These are phyloP conservation scores for Suillus plorans DNA, from an alignment of 768 basidiomycete genomes.

Conservation along the genomic window DNA sequence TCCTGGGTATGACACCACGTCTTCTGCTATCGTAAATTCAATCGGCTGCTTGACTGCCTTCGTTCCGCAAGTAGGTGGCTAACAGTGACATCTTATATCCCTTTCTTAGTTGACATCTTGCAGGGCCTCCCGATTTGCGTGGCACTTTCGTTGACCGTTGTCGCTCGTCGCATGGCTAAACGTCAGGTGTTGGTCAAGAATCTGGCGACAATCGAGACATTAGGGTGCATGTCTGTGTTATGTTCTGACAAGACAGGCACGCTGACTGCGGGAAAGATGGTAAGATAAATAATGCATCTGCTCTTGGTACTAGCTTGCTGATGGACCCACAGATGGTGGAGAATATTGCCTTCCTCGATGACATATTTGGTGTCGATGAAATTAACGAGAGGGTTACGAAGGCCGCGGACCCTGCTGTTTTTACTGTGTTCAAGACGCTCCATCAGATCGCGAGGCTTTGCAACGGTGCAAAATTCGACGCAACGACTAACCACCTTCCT, in stretches of 20 bases:
- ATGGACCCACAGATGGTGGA: slow-evolving; percentile 25
- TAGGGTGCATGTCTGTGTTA: slow-evolving; percentile 58
- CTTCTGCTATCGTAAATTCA: slow-evolving; percentile 30
- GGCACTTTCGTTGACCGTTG: slow-evolving; percentile 48
- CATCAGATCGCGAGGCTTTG: slow-evolving; percentile 44
- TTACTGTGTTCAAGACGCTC: slow-evolving; percentile 21
- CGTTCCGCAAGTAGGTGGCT: slow-evolving; percentile 41
- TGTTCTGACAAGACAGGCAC: slow-evolving; percentile 63
- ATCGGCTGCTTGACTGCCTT: slow-evolving; percentile 40
- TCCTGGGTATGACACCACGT: slow-evolving; percentile 41
- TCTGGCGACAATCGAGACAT: slow-evolving; percentile 64
- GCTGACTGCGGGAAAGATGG: slow-evolving; percentile 48
- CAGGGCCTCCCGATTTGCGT: slow-evolving; percentile 56
- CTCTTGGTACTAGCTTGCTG: not conserved
- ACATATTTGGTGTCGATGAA: slow-evolving; percentile 14
- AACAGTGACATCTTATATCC: slow-evolving; percentile 52
- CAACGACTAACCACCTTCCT: slow-evolving; percentile 7
- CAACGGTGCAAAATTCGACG: slow-evolving; percentile 48
- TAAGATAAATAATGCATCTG: slow-evolving; percentile 2
- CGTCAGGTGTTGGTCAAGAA: slow-evolving; percentile 55
- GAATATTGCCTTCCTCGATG: slow-evolving; percentile 30
- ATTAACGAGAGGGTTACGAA: slow-evolving; percentile 11
- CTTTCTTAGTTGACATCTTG: slow-evolving; percentile 44
- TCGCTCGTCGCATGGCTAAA: slow-evolving; percentile 47
- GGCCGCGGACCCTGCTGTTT: slow-evolving; percentile 12